Evolutionary conservation across 75 land plant genomes (phyloP).

Genomic region (Chamaecyparis obtusa): DNA sequence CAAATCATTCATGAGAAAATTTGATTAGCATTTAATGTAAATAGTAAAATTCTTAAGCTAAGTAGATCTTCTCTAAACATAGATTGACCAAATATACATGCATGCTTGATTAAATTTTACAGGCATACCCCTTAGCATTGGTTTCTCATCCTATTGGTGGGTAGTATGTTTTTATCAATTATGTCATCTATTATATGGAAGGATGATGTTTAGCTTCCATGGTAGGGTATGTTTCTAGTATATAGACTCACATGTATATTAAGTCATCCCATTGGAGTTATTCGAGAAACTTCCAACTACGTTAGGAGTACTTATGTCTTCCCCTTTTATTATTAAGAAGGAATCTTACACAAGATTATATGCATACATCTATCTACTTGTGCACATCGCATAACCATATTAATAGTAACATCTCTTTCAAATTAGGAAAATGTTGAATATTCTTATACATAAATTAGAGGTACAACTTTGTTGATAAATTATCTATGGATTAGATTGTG

Average conservation of each 20-base stretch:
- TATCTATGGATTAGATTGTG: too few relatives aligned
- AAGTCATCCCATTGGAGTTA: slow-evolving; percentile 36
- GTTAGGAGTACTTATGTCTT: not conserved
- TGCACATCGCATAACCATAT: not conserved
- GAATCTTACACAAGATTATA: not conserved
- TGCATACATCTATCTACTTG: not conserved
- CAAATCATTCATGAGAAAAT: not conserved
- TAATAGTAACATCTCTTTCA: not conserved
- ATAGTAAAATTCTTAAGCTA: slow-evolving; percentile 23
- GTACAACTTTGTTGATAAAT: not conserved
- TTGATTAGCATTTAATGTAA: not conserved
- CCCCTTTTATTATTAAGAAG: not conserved
- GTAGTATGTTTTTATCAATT: slow-evolving; percentile 10
- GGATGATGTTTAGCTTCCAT: slow-evolving; percentile 27
- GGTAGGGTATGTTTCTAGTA: slow-evolving; percentile 37
- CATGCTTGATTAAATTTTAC: slow-evolving; percentile 22
- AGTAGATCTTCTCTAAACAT: slow-evolving; percentile 17
- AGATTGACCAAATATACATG: slow-evolving; percentile 20
- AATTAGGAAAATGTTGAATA: not conserved
- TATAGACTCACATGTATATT: slow-evolving; percentile 23
- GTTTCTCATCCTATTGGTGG: slow-evolving; percentile 19
- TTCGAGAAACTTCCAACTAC: slow-evolving; percentile 32
- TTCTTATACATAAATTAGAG: not conserved
- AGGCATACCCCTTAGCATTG: slow-evolving; percentile 18
- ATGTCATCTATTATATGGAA: slow-evolving; percentile 14